Base-by-base conservation (phyloP, 768 basidiomycete genomes). In the Lactarius deliciosus region DNA sequence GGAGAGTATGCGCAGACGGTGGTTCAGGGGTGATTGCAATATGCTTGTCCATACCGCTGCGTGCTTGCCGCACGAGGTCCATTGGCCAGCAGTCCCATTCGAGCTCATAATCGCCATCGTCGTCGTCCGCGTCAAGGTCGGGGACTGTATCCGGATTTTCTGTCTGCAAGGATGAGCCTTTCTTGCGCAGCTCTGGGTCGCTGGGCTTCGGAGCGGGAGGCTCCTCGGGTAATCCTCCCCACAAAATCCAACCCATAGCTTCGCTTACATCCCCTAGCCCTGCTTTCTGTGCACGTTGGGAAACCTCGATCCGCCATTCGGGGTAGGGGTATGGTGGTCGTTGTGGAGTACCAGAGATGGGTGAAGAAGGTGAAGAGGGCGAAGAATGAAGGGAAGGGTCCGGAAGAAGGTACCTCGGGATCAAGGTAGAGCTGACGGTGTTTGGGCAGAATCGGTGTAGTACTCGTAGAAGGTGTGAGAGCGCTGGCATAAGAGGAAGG, bases 41-140 rank as follows among this genome's bases (percentile, higher is more conserved):
- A 20, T 61, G 36, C 55, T 60, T 64, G 63, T 32, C 56, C 18
- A 38, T 9, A n/a, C 22, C 28, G 1, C 61, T 22, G 53, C 64
- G 63, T 3, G 57, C 58, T 45, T 66, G 70, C 34, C 73, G 69
- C 41, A 54, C 60, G 58, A 74, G 66, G 36, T 74, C 73, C 18
- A 34, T 57, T 30, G 36, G 61, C 73, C 73, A 74, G 22, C 63
- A 66, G 3, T 71, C 73, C 73, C 73, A 74, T 40, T 74, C 73
- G 13, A 68, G 57, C 53, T 74, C 73, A 53, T 68, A 70, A 15
- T 64, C 70, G 6, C 8, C 20, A 30, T 66, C 66, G 10, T 64
- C 61, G 18, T 68, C 70, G 36, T 32, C 30, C n/a, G 54, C 66
- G 38, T 56, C 64, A 47, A 63, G 38, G 1, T 47, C 66, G 10